Evolutionary conservation across 1,139 yeast species (phyloP).

Genomic region (Magnusiomyces suaveolens): DNA sequence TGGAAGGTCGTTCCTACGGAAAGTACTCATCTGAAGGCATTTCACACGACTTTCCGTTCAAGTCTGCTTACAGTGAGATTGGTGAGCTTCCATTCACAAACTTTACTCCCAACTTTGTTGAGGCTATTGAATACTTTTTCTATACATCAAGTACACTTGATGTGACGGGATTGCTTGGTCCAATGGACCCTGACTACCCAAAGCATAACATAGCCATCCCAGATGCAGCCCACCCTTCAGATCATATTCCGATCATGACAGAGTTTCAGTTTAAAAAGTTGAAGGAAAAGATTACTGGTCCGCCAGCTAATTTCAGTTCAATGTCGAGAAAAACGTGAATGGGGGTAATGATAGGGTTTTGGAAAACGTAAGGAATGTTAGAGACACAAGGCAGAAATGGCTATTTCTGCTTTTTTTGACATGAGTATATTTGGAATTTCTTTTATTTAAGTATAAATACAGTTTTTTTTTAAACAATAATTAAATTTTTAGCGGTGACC

Average conservation of each 20-base stretch:
- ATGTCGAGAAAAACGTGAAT: constrained; percentile 5
- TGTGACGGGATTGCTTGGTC: constrained; percentile 80
- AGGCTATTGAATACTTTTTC: constrained; percentile 94
- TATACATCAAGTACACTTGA: constrained; percentile 69
- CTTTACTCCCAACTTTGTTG: constrained; percentile 85
- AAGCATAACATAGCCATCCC: constrained; percentile 84
- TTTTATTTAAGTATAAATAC: no score
- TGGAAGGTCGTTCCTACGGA: constrained; percentile 85
- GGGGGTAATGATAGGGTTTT: background rate
- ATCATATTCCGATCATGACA: constrained; percentile 77
- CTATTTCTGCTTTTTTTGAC: background rate
- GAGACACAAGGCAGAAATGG: background rate
- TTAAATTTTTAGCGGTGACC: no score
- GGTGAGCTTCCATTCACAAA: constrained; percentile 93
- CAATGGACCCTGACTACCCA: constrained; percentile 68
- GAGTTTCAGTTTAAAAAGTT: constrained; percentile 62
- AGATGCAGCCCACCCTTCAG: constrained; percentile 87
- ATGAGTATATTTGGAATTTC: background rate
- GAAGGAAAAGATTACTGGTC: constrained; percentile 23
- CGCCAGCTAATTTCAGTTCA: constrained; percentile 24
- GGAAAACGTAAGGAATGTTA: background rate
- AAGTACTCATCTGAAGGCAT: constrained; percentile 84
- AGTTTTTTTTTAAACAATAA: no score
- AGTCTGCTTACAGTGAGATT: constrained; percentile 72
- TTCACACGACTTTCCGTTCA: constrained; percentile 68